Evolutionary conservation across 139 green algal species (phyloP), one percentile per base, ranked within the genome.

Genomic region (Coelastrella sp.): DNA sequence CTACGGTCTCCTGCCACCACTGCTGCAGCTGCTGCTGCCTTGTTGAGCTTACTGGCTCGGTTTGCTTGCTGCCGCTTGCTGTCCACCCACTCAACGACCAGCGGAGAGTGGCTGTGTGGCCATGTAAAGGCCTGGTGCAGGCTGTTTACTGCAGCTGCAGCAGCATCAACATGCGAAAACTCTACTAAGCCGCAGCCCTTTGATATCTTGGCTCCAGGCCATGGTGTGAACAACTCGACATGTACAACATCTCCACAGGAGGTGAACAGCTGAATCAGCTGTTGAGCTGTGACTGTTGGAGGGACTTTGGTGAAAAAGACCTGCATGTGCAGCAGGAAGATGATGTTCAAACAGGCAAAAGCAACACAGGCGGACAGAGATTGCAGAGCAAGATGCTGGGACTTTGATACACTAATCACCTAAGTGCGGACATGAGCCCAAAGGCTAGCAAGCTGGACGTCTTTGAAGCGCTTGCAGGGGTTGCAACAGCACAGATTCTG

Each of bases 251-350:
- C 53, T 25, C 75, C 75, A 60, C 75, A 82, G 21, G 75, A 17
- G 5, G 53, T 82, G 53, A 82, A 82, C 35, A 82, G 75, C 53
- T 82, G 75, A 40, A 71, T 69, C 21, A 82, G 75, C 75, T 82
- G 75, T 17, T 82, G 75, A 5, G 51, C 34, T 0, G 75, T 82
- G 8, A 82, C 75, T 34, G 75, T 82, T 35, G 75, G 75, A 7
- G 75, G 75, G 17, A 82, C 53, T 53, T 82, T 82, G 75, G 75
- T 82, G 23, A 82, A 82, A n/a, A 82, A 82, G 17, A 63, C 75
- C 75, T 82, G 75, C 32, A 32, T 11, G 19, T n/a, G 17, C n/a
- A n/a, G n/a, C n/a, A n/a, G n/a, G n/a, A n/a, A n/a, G n/a, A n/a
- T n/a, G n/a, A n/a, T n/a, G n/a, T n/a, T n/a, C n/a, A n/a, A n/a